These are phyloP conservation scores for Gaeumannomyces tritici DNA, from an alignment of 2,329 filamentous ascomycete species.

Conservation along the genomic window DNA sequence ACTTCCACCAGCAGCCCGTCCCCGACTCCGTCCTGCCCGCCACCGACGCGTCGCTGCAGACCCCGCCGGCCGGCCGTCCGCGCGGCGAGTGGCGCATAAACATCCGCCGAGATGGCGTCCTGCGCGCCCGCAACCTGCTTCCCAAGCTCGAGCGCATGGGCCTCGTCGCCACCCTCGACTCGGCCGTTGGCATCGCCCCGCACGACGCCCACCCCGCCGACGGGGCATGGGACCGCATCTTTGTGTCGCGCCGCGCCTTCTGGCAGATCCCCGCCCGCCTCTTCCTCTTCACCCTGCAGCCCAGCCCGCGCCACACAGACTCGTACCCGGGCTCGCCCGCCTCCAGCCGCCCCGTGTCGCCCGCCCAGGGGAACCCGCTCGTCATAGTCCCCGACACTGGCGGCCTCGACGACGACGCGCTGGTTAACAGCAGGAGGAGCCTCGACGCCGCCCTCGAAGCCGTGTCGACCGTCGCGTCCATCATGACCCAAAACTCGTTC, in stretches of 20 bases:
- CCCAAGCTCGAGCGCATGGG: conserved; percentile 94
- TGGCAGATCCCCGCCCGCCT: conserved; percentile 86
- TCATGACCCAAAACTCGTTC: conserved; percentile 19
- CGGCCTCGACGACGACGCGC: too few relatives aligned
- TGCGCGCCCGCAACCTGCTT: conserved; percentile 72
- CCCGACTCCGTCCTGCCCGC: conserved; percentile 52
- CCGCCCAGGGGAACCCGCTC: conserved; percentile 13
- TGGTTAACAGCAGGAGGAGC: too few relatives aligned
- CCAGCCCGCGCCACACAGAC: conserved; percentile 28
- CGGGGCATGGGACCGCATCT: conserved; percentile 70
- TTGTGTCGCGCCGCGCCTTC: conserved; percentile 70
- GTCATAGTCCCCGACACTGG: neutral
- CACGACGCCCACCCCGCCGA: conserved; percentile 40
- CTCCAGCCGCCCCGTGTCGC: conserved; percentile 44
- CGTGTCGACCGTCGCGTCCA: neutral
- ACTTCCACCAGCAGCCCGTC: conserved; percentile 83
- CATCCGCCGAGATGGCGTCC: conserved; percentile 78
- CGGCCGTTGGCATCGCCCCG: conserved; percentile 51
- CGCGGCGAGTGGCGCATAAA: conserved; percentile 80
- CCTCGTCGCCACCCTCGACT: conserved; percentile 66
- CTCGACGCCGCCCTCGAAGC: conserved; percentile 12
- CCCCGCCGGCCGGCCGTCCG: conserved; percentile 61
- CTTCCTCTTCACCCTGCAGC: conserved; percentile 78
- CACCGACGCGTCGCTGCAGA: conserved; percentile 53
- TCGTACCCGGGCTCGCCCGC: conserved; percentile 40